Base-by-base conservation (phyloP, 768 basidiomycete species). In the Boletus rufocinnamomeus region DNA sequence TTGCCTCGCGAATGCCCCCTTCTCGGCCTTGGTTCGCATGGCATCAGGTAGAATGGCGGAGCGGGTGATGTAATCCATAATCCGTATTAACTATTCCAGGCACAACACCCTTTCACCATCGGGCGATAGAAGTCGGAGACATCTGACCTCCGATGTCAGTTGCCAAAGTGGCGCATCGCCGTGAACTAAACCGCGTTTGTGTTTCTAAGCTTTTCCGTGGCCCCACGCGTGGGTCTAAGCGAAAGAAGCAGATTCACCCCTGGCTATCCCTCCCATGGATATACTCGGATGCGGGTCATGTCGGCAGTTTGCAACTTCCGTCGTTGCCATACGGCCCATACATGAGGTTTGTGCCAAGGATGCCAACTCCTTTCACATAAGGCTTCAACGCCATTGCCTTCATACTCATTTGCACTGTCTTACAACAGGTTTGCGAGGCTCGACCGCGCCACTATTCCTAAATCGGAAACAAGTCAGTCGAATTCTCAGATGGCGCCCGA, bases 71-170 rank as follows among this genome's bases (percentile, higher is more conserved):
- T 35, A 21, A 62, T 28, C 21, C 60, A 23, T 46, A 19, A 54
- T 46, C 21, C 28, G 23, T 10, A 25, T 23, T 43, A 44, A 32
- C 34, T 21, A 48, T 49, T 61, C 38, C 16, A 34, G 43, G 52
- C 27, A 30, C 19, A 34, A 37, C 28, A 5, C 28, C 35, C 23
- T 17, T 1, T 34, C 19, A n/a, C 34, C 19, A 40, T 68, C 58
- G 62, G 64, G n/a, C 14, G 48, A 60, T 66, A n/a, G 40, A 56
- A 57, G 68, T 69, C 69, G 69, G 69, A 59, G 67, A 21, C 41
- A 44, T 64, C 58, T 50, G 21, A 61, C 65, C 65, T 52, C 69
- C 69, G 67, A 61, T 58, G 35, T 40, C 57, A 56, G 19, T 46
- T 62, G 10, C 53, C 61, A 66, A 57, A 48, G 37, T 23, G 37